Percentiles rank a stretch among this genome's conserved stretches.
These are phyloP conservation scores for Komagataella populi DNA, from an alignment of 805 yeast species.

Conservation along the genomic window DNA sequence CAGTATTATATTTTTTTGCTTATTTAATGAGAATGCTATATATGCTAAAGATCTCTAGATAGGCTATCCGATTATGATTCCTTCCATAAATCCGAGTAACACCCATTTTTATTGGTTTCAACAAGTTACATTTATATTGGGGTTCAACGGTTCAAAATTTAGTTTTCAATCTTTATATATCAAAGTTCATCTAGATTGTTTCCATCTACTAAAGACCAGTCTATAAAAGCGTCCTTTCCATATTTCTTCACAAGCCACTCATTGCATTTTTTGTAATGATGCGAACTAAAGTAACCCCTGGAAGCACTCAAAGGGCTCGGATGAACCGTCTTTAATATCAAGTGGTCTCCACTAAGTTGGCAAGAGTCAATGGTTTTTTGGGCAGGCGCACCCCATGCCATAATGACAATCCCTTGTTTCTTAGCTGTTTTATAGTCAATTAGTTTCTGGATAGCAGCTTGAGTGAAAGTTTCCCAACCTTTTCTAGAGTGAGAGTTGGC, in stretches of 20 bases:
- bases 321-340: conserved; percentile 66
- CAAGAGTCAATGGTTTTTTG: conserved; percentile 20
- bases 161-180: background rate
- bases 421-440: conserved; percentile 30
- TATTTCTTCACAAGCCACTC: conserved; percentile 49
- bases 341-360: conserved; percentile 18
- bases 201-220: conserved; percentile 10
- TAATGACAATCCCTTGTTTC: conserved; percentile 46
- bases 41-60: too few species aligned
- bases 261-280: conserved; percentile 65
- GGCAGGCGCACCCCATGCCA: conserved; percentile 46
- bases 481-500: conserved; percentile 83
- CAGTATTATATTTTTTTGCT: too few species aligned
- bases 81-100: too few species aligned
- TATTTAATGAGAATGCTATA: too few species aligned
- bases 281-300: conserved; percentile 69
- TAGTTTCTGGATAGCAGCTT: conserved; percentile 43
- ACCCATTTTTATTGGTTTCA: too few species aligned
- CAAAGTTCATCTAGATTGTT: background rate
- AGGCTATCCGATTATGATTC: too few species aligned
- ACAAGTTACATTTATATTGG: too few species aligned
- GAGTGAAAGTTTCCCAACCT: conserved; percentile 93
- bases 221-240: conserved; percentile 12
- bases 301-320: conserved; percentile 93
- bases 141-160: background rate